These are phyloP conservation scores for Eremochloa ophiuroides DNA, from an alignment of 176 grass and related monocot species.

Conservation along the genomic window DNA sequence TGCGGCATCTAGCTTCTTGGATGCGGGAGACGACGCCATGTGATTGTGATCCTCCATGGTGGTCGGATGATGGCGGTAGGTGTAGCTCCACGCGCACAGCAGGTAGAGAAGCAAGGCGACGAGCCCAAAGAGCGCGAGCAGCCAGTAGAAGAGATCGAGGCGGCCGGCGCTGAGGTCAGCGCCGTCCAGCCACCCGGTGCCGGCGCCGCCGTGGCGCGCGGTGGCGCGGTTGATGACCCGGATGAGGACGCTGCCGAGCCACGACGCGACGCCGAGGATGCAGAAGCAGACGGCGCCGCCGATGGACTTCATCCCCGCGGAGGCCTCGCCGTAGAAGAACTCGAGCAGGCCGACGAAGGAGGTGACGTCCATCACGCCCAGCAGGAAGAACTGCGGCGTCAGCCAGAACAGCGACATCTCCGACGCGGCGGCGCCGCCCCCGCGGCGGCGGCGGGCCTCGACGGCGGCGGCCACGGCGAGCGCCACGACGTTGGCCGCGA, in stretches of 20 bases:
- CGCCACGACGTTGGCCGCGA: too few species aligned
- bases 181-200: constrained; percentile 45
- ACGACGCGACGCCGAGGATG: constrained; percentile 51
- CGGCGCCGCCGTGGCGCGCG: neutral
- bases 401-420: constrained; percentile 73
- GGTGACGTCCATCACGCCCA: constrained; percentile 68
- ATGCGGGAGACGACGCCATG: too few species aligned
- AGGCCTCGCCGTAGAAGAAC: constrained; percentile 79
- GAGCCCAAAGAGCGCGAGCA: neutral
- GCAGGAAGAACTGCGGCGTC: constrained; percentile 62
- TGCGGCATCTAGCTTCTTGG: too few species aligned
- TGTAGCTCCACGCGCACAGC: too few species aligned
- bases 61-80: too few species aligned
- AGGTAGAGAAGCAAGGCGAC: neutral
- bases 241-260: constrained; percentile 55
- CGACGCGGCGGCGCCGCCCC: neutral
- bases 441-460: constrained; percentile 1
- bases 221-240: constrained; percentile 44
- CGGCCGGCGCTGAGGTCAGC: constrained; percentile 33
- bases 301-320: constrained; percentile 61
- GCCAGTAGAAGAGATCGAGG: neutral
- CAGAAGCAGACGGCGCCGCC: constrained; percentile 58
- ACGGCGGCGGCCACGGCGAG: too few species aligned
- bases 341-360: constrained; percentile 71
- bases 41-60: too few species aligned